Conservation (phyloP, 805 yeast species). For the Saccharomyces eubayanus region DNA sequence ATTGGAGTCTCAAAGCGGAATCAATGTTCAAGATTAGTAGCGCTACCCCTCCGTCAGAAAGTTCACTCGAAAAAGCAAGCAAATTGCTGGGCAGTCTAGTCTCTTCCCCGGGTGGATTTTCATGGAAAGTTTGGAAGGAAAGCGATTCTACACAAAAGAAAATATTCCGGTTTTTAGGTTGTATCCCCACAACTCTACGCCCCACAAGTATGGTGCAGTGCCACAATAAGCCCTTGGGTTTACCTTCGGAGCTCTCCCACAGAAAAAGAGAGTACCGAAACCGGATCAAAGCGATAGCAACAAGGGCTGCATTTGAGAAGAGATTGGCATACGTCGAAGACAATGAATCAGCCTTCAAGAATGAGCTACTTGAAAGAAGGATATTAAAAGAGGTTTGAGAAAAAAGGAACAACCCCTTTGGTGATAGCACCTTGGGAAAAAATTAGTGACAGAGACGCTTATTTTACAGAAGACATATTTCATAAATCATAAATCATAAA, state of each 20-base stretch:
- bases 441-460: background rate
- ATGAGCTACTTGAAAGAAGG: slow-evolving; percentile 17
- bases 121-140: slow-evolving; percentile 13
- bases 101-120: slow-evolving; percentile 6
- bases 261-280: slow-evolving; percentile 14
- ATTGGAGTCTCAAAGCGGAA: slow-evolving; percentile 21
- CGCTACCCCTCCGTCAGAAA: background rate
- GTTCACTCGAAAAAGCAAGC: background rate
- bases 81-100: slow-evolving; percentile 1
- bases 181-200: slow-evolving; percentile 10
- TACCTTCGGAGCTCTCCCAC: background rate
- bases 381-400: slow-evolving; percentile 2
- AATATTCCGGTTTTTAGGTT: slow-evolving; percentile 17
- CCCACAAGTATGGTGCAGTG: background rate
- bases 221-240: background rate
- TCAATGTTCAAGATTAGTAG: slow-evolving; percentile 23
- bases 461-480: background rate
- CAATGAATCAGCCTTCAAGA: slow-evolving; percentile 16
- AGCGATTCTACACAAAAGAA: slow-evolving; percentile 7
- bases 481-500: background rate
- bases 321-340: slow-evolving; percentile 22
- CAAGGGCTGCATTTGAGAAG: slow-evolving; percentile 24
- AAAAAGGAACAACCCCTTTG: slow-evolving; percentile 3
- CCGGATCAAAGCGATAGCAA: slow-evolving; percentile 16
- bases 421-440: background rate